Conservation (phyloP, 805 yeast genomes). For the Blastobotrys mokoenaii region DNA sequence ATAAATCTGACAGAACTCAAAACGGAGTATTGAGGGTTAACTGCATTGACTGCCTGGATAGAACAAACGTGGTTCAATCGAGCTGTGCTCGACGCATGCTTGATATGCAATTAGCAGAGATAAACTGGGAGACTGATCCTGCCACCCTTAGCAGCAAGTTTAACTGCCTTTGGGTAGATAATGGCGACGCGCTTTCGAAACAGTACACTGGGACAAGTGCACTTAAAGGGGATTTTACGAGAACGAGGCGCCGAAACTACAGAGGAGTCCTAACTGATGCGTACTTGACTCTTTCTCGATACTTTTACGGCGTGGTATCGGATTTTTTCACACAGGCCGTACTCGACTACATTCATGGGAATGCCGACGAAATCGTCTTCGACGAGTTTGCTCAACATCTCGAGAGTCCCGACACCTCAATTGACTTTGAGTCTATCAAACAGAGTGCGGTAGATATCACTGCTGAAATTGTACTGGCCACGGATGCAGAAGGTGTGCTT, state of each 20-base stretch:
- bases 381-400: constrained; percentile 35
- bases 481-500: constrained; percentile 19
- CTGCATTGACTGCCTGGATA: constrained; percentile 57
- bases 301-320: constrained; percentile 36
- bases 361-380: constrained; percentile 29
- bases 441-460: constrained; percentile 21
- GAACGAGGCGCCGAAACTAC: constrained; percentile 36
- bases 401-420: constrained; percentile 18
- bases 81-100: constrained; percentile 28
- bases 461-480: constrained; percentile 15
- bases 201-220: constrained; percentile 56
- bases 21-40: constrained; percentile 50
- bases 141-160: constrained; percentile 20
- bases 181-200: constrained; percentile 57
- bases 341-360: constrained; percentile 35
- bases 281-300: constrained; percentile 34
- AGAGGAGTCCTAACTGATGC: constrained; percentile 38
- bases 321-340: constrained; percentile 39
- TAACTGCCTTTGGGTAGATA: constrained; percentile 52
- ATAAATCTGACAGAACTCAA: constrained; percentile 30
- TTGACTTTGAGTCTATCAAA: constrained; percentile 24
- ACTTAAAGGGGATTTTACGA: constrained; percentile 40
- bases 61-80: constrained; percentile 45
- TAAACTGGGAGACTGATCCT: constrained; percentile 3
- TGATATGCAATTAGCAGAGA: constrained; percentile 19